Evolutionary conservation across 1,284 basidiomycete species (phyloP).

Genomic region (Pterulicium gracile): DNA sequence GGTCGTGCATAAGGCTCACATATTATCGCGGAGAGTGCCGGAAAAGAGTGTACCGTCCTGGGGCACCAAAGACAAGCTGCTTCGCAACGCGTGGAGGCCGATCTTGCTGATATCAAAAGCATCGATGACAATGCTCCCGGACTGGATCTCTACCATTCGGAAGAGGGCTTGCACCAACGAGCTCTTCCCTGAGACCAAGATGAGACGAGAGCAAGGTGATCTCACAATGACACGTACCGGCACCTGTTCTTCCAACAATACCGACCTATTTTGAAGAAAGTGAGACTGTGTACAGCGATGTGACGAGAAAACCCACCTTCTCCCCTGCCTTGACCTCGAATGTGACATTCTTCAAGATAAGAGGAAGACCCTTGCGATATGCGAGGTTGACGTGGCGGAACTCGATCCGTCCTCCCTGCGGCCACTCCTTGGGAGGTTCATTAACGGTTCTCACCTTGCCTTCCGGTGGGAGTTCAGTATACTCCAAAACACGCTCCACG

Average conservation of each 20-base stretch:
- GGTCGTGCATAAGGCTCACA: constrained; percentile 32
- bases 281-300: neutral
- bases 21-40: constrained; percentile 57
- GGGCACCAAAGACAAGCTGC: constrained; percentile 59
- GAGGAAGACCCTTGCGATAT: constrained; percentile 63
- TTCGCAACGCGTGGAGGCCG: constrained; percentile 45
- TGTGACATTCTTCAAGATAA: constrained; percentile 58
- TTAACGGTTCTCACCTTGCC: constrained; percentile 28
- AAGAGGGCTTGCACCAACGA: constrained; percentile 69
- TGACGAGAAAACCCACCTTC: constrained; percentile 33
- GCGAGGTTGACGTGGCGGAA: constrained; percentile 54
- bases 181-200: constrained; percentile 48
- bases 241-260: constrained; percentile 66
- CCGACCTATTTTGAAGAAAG: constrained; percentile 36
- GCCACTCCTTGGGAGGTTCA: constrained; percentile 57
- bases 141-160: constrained; percentile 55
- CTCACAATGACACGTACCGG: constrained; percentile 26
- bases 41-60: constrained; percentile 57
- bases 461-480: constrained; percentile 42
- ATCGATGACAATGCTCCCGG: constrained; percentile 64
- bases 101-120: constrained; percentile 49
- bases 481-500: constrained; percentile 57
- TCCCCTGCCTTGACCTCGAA: constrained; percentile 59
- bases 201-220: constrained; percentile 1
- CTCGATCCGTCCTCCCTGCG: constrained; percentile 45